Conservation (phyloP, 2,329 filamentous ascomycete species). For the Aspergillus eucalypticola region DNA sequence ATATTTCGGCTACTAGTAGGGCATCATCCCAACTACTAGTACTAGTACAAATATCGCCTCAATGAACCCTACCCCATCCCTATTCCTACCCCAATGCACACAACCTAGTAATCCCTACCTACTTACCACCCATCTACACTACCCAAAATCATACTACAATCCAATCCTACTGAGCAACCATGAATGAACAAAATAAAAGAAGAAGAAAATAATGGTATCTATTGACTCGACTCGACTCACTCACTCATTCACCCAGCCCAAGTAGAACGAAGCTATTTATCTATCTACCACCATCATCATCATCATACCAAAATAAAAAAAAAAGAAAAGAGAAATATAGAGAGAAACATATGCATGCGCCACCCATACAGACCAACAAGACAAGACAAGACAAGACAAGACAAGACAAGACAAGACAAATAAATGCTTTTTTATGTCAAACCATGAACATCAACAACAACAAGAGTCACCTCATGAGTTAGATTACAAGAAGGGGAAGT, state of each 20-base stretch:
- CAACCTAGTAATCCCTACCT: too few species aligned
- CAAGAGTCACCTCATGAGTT: neutral
- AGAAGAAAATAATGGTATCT: constrained; percentile 15
- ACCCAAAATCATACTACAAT: too few species aligned
- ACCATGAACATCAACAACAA: neutral
- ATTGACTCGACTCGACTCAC: constrained; percentile 4
- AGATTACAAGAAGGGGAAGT: constrained; percentile 19
- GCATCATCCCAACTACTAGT: too few species aligned
- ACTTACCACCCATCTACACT: too few species aligned
- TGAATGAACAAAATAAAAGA: neutral
- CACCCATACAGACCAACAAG: constrained; percentile 16
- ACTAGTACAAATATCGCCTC: too few species aligned
- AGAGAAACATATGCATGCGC: constrained; percentile 16
- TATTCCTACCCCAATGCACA: too few species aligned
- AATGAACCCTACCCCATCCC: too few species aligned
- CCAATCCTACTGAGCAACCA: neutral
- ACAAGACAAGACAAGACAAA: neutral
- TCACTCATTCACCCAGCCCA: neutral
- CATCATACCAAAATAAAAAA: neutral
- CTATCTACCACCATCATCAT: constrained; percentile 3
- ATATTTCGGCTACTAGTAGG: too few species aligned
- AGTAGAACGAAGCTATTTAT: constrained; percentile 5
- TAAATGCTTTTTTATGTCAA: constrained; percentile 21
- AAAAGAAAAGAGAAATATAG: neutral
- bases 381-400: neutral